Conservation (phyloP, 2,329 filamentous ascomycete species). For the Apiospora malaysiana region DNA sequence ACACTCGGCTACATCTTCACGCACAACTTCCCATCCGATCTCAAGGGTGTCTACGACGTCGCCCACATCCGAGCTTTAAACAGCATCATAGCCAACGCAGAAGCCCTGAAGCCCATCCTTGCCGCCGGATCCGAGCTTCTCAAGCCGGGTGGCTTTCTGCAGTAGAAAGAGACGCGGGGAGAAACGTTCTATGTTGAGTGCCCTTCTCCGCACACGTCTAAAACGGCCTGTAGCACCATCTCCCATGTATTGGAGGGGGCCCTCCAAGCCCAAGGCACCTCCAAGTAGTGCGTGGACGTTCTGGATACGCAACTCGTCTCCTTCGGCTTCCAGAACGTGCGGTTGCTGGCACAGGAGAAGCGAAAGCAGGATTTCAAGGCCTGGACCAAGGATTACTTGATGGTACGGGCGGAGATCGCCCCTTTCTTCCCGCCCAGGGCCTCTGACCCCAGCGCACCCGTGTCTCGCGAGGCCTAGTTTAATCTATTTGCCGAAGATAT, state of each 20-base stretch:
- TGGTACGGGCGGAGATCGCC: conserved; percentile 35
- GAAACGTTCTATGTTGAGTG: conserved; percentile 27
- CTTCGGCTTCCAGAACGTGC: neutral
- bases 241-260: conserved; percentile 22
- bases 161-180: conserved; percentile 33
- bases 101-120: conserved; percentile 24
- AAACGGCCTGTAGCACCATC: conserved; percentile 28
- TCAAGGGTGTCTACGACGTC: conserved; percentile 32
- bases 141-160: conserved; percentile 34
- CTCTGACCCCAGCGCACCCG: neutral
- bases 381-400: conserved; percentile 36
- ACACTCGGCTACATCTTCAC: conserved; percentile 28
- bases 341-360: neutral
- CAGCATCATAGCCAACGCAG: conserved; percentile 27
- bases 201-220: conserved; percentile 6
- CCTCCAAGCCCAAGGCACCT: conserved; percentile 23
- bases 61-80: conserved; percentile 33
- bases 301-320: conserved; percentile 25
- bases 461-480: neutral
- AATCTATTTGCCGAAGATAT: neutral
- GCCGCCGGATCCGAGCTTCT: conserved; percentile 16
- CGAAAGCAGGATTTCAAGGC: conserved; percentile 31
- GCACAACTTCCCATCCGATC: conserved; percentile 25
- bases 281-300: conserved; percentile 22
- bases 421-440: conserved; percentile 30